phyloP scores from a whole-genome alignment of 225 moss, liverwort and hornwort species.

The Polytrichum commune region DNA sequence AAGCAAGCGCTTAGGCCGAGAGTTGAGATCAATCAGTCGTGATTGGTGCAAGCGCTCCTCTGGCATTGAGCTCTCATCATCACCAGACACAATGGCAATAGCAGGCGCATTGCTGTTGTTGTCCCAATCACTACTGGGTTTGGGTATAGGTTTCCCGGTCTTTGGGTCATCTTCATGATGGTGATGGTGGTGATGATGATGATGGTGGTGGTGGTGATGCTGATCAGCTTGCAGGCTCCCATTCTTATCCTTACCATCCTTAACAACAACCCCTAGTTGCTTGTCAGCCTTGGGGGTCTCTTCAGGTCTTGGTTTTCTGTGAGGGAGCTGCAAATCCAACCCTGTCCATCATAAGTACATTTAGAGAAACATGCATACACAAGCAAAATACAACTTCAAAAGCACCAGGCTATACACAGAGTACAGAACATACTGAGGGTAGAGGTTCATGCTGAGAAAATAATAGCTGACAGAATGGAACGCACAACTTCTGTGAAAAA shows the following conservation, averaged over 20 bases:
- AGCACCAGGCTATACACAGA: too few species aligned
- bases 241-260: constrained; percentile 23
- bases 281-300: constrained; percentile 31
- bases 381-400: too few species aligned
- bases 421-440: too few species aligned
- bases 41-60: constrained; percentile 46
- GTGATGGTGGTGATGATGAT: constrained; percentile 59
- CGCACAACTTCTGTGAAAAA: too few species aligned
- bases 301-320: constrained; percentile 32
- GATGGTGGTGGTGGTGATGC: constrained; percentile 56
- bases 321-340: constrained; percentile 40
- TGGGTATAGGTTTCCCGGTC: constrained; percentile 27
- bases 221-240: constrained; percentile 23
- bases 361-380: neutral
- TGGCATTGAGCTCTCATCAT: constrained; percentile 65
- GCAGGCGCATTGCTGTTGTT: constrained; percentile 77
- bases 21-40: constrained; percentile 86
- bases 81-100: constrained; percentile 62
- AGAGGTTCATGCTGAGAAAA: too few species aligned
- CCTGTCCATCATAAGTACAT: neutral
- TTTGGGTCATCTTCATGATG: constrained; percentile 44
- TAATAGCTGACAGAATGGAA: too few species aligned
- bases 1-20: constrained; percentile 72
- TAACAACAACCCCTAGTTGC: constrained; percentile 28
- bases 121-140: constrained; percentile 55